A percentile compares a stretch with the other conserved stretches of the same genome.
Conservation (phyloP, 1,284 basidiomycete species). For the Mycena sp. region DNA sequence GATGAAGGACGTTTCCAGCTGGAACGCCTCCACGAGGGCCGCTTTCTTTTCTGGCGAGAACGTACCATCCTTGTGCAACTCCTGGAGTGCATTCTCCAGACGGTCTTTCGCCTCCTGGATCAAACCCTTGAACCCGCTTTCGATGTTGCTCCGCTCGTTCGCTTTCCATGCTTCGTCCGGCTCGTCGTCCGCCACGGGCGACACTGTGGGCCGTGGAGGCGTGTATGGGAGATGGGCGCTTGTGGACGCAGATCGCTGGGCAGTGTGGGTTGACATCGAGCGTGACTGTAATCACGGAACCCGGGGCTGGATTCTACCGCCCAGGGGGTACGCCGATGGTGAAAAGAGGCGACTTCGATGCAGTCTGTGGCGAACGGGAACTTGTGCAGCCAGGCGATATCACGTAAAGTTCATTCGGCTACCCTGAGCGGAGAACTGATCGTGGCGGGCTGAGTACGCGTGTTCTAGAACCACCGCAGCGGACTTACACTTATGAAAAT, state of each 20-base stretch:
- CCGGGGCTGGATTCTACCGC: conserved; percentile 17
- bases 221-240: conserved; percentile 20
- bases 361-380: conserved; percentile 34
- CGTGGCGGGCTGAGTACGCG: conserved; percentile 50
- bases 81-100: conserved; percentile 48
- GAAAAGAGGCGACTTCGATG: conserved; percentile 32
- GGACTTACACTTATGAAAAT: conserved; percentile 36
- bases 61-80: conserved; percentile 23
- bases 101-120: conserved; percentile 58
- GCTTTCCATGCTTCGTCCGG: conserved; percentile 64
- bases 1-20: conserved; percentile 49
- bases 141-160: conserved; percentile 52
- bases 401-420: conserved; percentile 27
- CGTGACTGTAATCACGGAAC: conserved; percentile 20
- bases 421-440: conserved; percentile 32
- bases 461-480: conserved; percentile 36
- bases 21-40: conserved; percentile 49
- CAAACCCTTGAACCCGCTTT: conserved; percentile 53
- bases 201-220: conserved; percentile 29
- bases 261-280: conserved; percentile 47
- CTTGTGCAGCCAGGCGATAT: conserved; percentile 22
- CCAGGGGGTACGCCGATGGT: conserved; percentile 25
- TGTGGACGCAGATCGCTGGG: conserved; percentile 31
- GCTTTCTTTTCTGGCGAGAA: conserved; percentile 23
- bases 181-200: conserved; percentile 49